phyloP scores from a whole-genome alignment of 768 basidiomycete genomes.

The Tricholoma saponaceum region DNA sequence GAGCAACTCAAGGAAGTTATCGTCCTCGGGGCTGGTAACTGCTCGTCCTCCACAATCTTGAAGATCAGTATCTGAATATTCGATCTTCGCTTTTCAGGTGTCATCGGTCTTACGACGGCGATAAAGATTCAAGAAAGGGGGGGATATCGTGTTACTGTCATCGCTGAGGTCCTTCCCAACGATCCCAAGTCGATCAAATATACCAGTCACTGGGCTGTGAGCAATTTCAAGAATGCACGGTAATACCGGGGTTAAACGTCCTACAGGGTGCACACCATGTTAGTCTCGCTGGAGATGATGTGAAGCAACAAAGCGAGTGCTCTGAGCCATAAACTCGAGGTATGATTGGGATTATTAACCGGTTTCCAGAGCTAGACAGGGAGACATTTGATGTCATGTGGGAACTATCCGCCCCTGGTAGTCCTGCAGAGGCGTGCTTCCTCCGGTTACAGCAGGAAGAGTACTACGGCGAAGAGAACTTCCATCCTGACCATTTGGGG shows the following conservation, averaged over 20 bases:
- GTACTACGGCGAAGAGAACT: slow-evolving; percentile 40
- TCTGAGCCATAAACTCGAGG: not conserved
- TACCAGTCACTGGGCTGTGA: slow-evolving; percentile 79
- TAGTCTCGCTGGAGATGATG: slow-evolving; percentile 45
- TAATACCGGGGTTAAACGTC: not conserved
- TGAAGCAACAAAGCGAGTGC: slow-evolving; percentile 44
- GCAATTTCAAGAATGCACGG: slow-evolving; percentile 15
- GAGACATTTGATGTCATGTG: slow-evolving; percentile 73
- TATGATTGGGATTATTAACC: not conserved
- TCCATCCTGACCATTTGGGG: slow-evolving; percentile 36
- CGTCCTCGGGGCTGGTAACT: slow-evolving; percentile 31
- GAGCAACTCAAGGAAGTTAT: slow-evolving; percentile 18
- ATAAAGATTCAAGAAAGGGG: slow-evolving; percentile 60
- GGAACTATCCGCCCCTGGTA: slow-evolving; percentile 57
- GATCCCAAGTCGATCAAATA: slow-evolving; percentile 67
- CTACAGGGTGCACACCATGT: slow-evolving; percentile 78
- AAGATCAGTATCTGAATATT: not conserved
- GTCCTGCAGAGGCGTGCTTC: slow-evolving; percentile 56
- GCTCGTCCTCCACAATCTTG: not conserved
- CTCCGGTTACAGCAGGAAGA: slow-evolving; percentile 59
- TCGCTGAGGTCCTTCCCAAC: slow-evolving; percentile 66
- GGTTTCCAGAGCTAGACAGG: slow-evolving; percentile 50
- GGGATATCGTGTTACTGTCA: slow-evolving; percentile 58
- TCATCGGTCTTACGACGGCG: slow-evolving; percentile 73
- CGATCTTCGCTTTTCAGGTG: slow-evolving; percentile 40